These are phyloP conservation scores for Aspergillus niger DNA, from an alignment of 2,329 filamentous ascomycete genomes.

Conservation along the genomic window DNA sequence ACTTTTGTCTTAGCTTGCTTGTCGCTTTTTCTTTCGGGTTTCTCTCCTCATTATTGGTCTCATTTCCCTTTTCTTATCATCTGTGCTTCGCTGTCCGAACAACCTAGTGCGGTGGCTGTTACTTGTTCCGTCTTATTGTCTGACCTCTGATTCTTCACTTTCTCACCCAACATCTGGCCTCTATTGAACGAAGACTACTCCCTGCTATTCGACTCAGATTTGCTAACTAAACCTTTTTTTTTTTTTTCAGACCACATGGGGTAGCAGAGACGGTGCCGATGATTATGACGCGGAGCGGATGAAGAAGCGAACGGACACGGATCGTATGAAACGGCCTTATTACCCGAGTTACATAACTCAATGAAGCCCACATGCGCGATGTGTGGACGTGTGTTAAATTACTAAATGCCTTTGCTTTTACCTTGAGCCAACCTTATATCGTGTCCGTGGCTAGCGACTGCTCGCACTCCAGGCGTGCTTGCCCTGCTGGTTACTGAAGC, in stretches of 20 bases:
- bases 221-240: conserved; percentile 8
- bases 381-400: neutral
- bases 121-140: neutral
- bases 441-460: neutral
- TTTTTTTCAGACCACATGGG: conserved; percentile 79
- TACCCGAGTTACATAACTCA: conserved; percentile 36
- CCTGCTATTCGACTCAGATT: neutral
- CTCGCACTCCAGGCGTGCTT: neutral
- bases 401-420: neutral
- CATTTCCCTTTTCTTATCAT: neutral
- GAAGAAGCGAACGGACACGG: conserved; percentile 46
- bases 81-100: neutral
- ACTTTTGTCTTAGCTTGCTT: neutral
- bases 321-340: conserved; percentile 37
- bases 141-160: neutral
- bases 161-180: neutral
- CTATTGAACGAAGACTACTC: neutral
- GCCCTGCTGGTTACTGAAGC: neutral
- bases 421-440: neutral
- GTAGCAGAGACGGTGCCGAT: conserved; percentile 88
- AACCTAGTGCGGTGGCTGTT: neutral
- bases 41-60: neutral
- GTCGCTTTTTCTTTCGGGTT: neutral
- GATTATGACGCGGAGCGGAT: conserved; percentile 75
- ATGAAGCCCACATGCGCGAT: conserved; percentile 18